Base-by-base conservation (phyloP, 2,329 filamentous ascomycete species). In the Cladophialophora carrionii region DNA sequence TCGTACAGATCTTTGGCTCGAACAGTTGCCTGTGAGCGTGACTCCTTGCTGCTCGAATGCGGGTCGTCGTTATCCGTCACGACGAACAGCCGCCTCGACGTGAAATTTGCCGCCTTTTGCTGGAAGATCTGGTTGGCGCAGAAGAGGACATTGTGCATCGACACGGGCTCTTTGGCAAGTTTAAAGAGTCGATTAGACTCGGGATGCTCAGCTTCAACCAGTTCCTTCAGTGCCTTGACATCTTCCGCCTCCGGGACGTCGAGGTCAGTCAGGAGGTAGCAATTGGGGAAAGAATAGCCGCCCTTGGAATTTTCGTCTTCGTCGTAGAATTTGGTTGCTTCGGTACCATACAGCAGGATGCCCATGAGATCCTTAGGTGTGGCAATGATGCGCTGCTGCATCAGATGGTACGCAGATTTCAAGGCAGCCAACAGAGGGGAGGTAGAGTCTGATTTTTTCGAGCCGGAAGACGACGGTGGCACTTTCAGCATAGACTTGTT, bases 341-440 rank as follows among this genome's bases (percentile, higher is more conserved):
- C 83, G 0, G 95, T 99, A 8, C 93, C 93, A 75, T 96, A 99
- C 0, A 99, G 82, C 43, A 99, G 77, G 29, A 99, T 90, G 1
- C 94, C 93, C 85, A 99, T 97, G 91, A 97, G 96, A 68, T 99
- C 95, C 74, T 89, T 93, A 1, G 95, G 95, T 67, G 93, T 94
- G 3, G 94, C 94, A 72, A 99, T 98, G 77, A 99, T 98, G 72
- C 95, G 91, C 79, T 98, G 94, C 79, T 98, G 92, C 91, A 99
- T 97, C 60, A 99, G 83, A 74, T 92, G 87, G 74, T 96, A 96
- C 64, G 94, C 95, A 73, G 92, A 97, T 82, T 96, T 96, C 57
- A 99, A 79, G 3, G 95, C 93, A 17, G 94, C 93, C 59, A 89
- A 84, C 0, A 92, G 83, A 3, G 94, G 88, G 52, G 90, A 93